Base-by-base conservation (phyloP, 176 grass and related monocot species). In the Carex kokanica region DNA sequence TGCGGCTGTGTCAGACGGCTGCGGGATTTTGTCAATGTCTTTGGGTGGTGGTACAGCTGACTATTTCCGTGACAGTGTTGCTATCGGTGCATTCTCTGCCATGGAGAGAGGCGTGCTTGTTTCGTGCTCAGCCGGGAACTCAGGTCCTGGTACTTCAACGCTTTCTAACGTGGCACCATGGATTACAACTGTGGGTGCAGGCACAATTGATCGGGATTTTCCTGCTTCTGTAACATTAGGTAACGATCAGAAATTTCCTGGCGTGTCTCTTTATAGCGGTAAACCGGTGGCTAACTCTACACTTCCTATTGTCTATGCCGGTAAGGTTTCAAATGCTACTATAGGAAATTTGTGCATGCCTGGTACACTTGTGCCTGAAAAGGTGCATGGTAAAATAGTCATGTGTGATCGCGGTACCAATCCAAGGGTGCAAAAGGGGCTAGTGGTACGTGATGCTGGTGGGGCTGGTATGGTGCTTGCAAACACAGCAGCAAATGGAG, bases 101-200 rank as follows among this genome's bases (percentile, higher is more conserved):
- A 91, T 93, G 93, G 96, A 93, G 32, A 98, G 85, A 87, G 96
- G 96, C 11, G 84, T 98, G 2, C 86, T 98, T 8, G 88, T 95
- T 10, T 95, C 96, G 36, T 95, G 93, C 84, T 98, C 96, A 0
- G 96, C 93, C 0, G 96, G 96, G 15, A 98, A 98, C 62, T 88
- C 89, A 12, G 96, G 96, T 3, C 96, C 96, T 1, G 82, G 83
- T 24, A 25, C 86, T 0, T 94, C 88, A 24, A 89, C 91, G 32
- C 89, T 98, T 61, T 88, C 93, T 7, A 98, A 98, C 80, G 82
- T 83, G n/a, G 96, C 96, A 61, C 96, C 96, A 17, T 98, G 96
- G 96, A 95, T 98, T 88, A 95, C 91, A 73, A 98, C 96, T 64
- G 91, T 98, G 0, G 96, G 96, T 49, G 92, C 96, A 0, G 92